Conservation (phyloP, 306 rosid species). For the Arachis stenosperma region DNA sequence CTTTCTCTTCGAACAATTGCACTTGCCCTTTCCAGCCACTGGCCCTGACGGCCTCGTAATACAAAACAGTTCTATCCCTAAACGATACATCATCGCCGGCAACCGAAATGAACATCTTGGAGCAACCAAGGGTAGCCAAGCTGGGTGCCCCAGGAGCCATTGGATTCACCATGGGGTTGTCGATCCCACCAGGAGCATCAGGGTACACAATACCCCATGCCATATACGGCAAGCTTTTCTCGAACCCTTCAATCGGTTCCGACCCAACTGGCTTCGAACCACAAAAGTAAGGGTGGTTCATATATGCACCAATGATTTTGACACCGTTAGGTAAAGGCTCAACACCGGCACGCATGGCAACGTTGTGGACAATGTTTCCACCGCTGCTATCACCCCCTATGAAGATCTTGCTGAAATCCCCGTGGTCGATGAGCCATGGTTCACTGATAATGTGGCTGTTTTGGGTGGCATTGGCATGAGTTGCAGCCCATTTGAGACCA, state of each 20-base stretch:
- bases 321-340: conserved; percentile 48
- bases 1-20: conserved; percentile 29
- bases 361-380: conserved; percentile 49
- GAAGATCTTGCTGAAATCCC: conserved; percentile 37
- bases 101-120: conserved; percentile 39
- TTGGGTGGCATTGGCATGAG: conserved; percentile 8
- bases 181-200: conserved; percentile 35
- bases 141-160: conserved; percentile 36
- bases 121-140: conserved; percentile 40
- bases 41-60: conserved; percentile 28
- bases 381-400: conserved; percentile 63
- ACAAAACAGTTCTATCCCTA: conserved; percentile 39
- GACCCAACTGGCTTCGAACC: conserved; percentile 44
- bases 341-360: conserved; percentile 51
- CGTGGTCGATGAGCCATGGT: conserved; percentile 51
- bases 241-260: conserved; percentile 6
- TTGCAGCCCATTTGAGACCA: conserved; percentile 54
- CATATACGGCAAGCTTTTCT: background rate
- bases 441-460: conserved; percentile 29
- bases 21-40: conserved; percentile 47
- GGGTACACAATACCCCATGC: conserved; percentile 45
- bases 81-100: conserved; percentile 36
- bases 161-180: conserved; percentile 48
- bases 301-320: conserved; percentile 39
- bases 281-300: conserved; percentile 56